Base-by-base conservation (phyloP, 176 grass and related monocot species). In the Tillandsia fasciculata region DNA sequence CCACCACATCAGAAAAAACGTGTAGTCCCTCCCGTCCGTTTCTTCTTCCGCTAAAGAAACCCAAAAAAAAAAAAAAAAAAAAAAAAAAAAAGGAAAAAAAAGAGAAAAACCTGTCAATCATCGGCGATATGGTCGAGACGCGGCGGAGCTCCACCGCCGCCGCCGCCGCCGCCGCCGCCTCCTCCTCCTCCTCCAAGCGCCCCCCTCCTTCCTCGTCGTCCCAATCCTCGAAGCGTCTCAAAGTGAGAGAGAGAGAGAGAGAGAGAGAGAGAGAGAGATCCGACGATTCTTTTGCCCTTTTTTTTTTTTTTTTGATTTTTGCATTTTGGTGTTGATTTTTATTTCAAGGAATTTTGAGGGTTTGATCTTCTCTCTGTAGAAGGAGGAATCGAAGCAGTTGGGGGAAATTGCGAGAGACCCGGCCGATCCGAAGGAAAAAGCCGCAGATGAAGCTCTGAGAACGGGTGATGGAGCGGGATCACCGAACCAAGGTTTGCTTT, bases 91-190 rank as follows among this genome's bases (percentile, higher is more conserved):
- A n/a, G n/a, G n/a, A n/a, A n/a, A 33, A 3, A 6, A 33, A 33
- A 33, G 6, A 5, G 29, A 33, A 33, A 28, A 33, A 33, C 6
- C 33, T 42, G 33, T 20, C 33, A 6, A 6, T 6, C 33, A 42
- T 42, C 33, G 33, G 33, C 33, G 70, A 77, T 58, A 96, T 99
- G 95, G 95, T 99, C 65, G 95, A 94, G 81, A 99, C 95, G 72
- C 83, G 95, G 77, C 95, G 95, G 70, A 94, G 90, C 82, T 99
- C 90, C 33, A 42, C 33, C 33, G 33, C 33, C 33, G 3, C 33
- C 33, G 33, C 33, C 33, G 33, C 33, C 33, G 33, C 33, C 33
- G 3, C 33, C 33, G 33, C 33, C 33, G 33, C 33, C 33, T 3
- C 33, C 33, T 3, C 33, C 65, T 78, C 83, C 10, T 47, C 69